Percentiles rank a stretch among this genome's conserved stretches.
Evolutionary conservation across 2,329 filamentous ascomycete species (phyloP).

Genomic region (Trichoderma polysporum): DNA sequence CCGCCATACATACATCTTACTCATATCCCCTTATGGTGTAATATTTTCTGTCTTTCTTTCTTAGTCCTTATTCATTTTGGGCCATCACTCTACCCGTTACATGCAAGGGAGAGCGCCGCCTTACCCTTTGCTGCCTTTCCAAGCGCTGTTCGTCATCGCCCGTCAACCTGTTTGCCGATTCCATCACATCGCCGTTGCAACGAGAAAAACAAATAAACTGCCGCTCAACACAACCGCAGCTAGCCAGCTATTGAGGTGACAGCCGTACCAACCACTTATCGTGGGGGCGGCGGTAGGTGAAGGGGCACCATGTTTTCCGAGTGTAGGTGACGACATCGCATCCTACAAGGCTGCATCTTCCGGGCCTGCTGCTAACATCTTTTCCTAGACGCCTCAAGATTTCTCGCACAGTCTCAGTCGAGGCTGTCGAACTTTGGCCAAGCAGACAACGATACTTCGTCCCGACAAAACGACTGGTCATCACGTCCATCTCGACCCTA

Average conservation of each 20-base stretch:
- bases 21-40: neutral
- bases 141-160: conserved; percentile 18
- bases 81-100: neutral
- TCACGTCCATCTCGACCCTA: conserved; percentile 36
- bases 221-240: neutral
- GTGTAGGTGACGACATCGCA: conserved; percentile 60
- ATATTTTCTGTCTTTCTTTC: neutral
- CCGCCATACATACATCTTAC: conserved; percentile 15
- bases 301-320: conserved; percentile 61
- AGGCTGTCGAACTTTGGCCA: conserved; percentile 73
- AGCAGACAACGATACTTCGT: conserved; percentile 45
- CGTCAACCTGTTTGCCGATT: conserved; percentile 2
- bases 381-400: conserved; percentile 85
- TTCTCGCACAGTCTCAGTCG: conserved; percentile 94
- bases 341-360: neutral
- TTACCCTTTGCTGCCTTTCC: conserved; percentile 2
- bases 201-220: neutral
- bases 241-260: conserved; percentile 8
- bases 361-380: conserved; percentile 24
- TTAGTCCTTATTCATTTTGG: neutral
- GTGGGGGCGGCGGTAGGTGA: conserved; percentile 37
- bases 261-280: conserved; percentile 21
- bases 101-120: conserved; percentile 18
- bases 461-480: conserved; percentile 36
- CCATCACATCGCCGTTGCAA: conserved; percentile 15